phyloP scores from a whole-genome alignment of 179 eudicot genomes.

The Actinidia arguta region DNA sequence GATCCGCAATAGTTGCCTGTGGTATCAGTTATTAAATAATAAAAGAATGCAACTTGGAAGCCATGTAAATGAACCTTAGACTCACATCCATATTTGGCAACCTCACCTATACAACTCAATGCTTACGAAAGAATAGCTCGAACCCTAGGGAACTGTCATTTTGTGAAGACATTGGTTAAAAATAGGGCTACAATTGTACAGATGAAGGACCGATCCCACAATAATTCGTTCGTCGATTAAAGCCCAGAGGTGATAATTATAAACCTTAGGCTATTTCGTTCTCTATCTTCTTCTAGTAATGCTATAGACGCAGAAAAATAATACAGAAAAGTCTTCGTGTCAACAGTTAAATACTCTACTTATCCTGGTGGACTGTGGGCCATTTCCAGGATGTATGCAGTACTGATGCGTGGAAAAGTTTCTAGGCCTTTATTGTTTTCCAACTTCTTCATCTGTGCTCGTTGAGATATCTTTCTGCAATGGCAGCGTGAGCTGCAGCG shows the following conservation, averaged over 20 bases:
- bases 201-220: neutral
- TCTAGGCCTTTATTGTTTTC: neutral
- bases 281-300: too few relatives aligned
- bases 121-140: neutral
- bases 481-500: conserved; percentile 81
- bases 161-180: neutral
- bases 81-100: neutral
- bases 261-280: too few relatives aligned
- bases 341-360: too few relatives aligned
- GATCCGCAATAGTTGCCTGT: too few relatives aligned
- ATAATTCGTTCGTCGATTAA: neutral
- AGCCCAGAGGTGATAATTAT: neutral
- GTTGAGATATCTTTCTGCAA: conserved; percentile 74
- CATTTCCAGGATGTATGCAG: too few relatives aligned
- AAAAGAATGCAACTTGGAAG: too few relatives aligned
- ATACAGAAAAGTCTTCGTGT: too few relatives aligned
- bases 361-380: too few relatives aligned
- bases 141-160: neutral
- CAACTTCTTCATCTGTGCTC: conserved; percentile 32
- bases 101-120: neutral
- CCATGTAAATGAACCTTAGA: too few relatives aligned
- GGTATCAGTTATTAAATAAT: too few relatives aligned
- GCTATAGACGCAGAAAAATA: too few relatives aligned
- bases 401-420: too few relatives aligned
- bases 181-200: neutral